Percentiles rank a stretch among this genome's conserved stretches.
These are phyloP conservation scores for sunflower (Helianthus annuus) DNA, from an alignment of 129 eudicot species.

Conservation along the genomic window HanXRQr2.0-SUNRISE NC_035435.2:147564188-147564687, in stretches of 20 bases:
- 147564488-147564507: not conserved
- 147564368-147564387: not conserved
- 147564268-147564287: not conserved
- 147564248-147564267: not conserved
- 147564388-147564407: not conserved
- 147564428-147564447: not conserved
- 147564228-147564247: not conserved
- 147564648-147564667: not conserved
- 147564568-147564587: not conserved
- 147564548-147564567: conserved; percentile 3
- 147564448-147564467: not conserved
- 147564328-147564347: not conserved
- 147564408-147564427: not conserved
- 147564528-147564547: conserved; percentile 7
- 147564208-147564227: not conserved
- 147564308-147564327: not conserved
- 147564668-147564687: not conserved
- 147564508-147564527: not conserved
- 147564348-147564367: not conserved
- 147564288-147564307: not conserved
- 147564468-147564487: not conserved
- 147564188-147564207: not conserved
- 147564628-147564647: conserved; percentile 1
- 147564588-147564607: not conserved
- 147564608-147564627: not conserved